Percentiles rank a stretch among this genome's conserved stretches.
Conservation (phyloP, 2,329 filamentous ascomycete species). For the Polytolypa hystricis region DNA sequence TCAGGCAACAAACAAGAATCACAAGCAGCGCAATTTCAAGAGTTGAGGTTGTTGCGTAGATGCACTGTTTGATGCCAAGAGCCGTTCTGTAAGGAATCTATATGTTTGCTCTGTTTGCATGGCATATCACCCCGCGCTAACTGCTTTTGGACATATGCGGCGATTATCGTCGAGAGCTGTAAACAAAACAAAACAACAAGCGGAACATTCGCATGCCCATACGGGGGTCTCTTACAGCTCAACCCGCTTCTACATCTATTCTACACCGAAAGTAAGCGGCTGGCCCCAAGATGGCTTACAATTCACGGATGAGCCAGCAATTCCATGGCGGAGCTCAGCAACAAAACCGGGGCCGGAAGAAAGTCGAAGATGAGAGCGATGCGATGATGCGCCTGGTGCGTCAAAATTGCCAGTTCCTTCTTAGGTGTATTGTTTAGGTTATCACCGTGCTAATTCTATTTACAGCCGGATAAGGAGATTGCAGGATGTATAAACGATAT, state of each 20-base stretch:
- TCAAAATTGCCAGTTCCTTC: not conserved
- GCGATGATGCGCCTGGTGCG: slow-evolving; percentile 47
- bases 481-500: slow-evolving; percentile 96
- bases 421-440: not conserved
- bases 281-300: slow-evolving; percentile 42
- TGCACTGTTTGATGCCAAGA: no score
- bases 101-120: slow-evolving; percentile 30
- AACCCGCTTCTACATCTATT: no score
- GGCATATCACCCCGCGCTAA: slow-evolving; percentile 25
- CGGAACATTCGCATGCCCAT: not conserved
- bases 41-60: no score
- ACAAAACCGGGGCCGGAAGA: slow-evolving; percentile 36
- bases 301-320: slow-evolving; percentile 42
- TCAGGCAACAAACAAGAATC: no score
- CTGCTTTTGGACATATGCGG: slow-evolving; percentile 12
- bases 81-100: no score
- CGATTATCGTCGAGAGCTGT: slow-evolving; percentile 5
- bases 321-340: slow-evolving; percentile 36
- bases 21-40: no score
- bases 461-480: slow-evolving; percentile 62
- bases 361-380: slow-evolving; percentile 48
- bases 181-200: slow-evolving; percentile 10
- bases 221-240: no score
- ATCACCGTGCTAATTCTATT: slow-evolving; percentile 8
- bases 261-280: no score